Percentiles rank a stretch among this genome's conserved stretches.
phyloP scores from a whole-genome alignment of 2,329 filamentous ascomycete genomes.

The Tolypocladium tropicale region DNA sequence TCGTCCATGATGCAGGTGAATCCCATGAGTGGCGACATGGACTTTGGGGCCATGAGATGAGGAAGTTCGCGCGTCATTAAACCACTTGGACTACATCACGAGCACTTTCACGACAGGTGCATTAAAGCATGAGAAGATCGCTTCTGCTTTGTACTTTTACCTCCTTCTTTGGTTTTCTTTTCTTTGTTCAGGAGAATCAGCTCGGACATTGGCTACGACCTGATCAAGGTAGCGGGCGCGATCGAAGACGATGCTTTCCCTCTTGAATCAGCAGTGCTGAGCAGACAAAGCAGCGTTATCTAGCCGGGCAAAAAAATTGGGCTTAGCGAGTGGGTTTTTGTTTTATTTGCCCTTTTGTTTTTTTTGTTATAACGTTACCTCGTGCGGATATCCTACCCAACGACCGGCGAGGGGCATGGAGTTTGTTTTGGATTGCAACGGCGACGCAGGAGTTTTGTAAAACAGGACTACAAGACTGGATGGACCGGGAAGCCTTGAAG shows the following conservation, averaged over 20 bases:
- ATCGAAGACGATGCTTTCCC: background rate
- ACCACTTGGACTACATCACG: background rate
- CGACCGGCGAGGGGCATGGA: background rate
- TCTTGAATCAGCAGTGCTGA: background rate
- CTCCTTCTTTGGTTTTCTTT: background rate
- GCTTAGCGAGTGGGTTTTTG: background rate
- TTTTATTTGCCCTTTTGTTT: background rate
- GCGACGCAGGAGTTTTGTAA: background rate
- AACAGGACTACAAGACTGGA: background rate
- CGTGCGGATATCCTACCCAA: background rate
- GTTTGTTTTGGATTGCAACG: background rate
- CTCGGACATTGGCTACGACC: background rate
- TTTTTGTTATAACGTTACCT: background rate
- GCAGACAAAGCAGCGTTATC: background rate
- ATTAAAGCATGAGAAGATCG: background rate
- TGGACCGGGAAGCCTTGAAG: background rate
- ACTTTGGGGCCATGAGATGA: slow-evolving; percentile 12
- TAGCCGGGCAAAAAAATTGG: background rate
- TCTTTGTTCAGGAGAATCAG: background rate
- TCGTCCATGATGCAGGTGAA: slow-evolving; percentile 15
- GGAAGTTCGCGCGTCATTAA: background rate
- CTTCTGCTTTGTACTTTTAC: background rate
- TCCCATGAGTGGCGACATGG: slow-evolving; percentile 16
- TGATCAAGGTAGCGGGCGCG: background rate
- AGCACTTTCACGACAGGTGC: background rate